Evolutionary conservation across 257 asterid genomes (phyloP), one percentile per base, ranked within the genome.

Genomic region (Rhazya stricta): DNA sequence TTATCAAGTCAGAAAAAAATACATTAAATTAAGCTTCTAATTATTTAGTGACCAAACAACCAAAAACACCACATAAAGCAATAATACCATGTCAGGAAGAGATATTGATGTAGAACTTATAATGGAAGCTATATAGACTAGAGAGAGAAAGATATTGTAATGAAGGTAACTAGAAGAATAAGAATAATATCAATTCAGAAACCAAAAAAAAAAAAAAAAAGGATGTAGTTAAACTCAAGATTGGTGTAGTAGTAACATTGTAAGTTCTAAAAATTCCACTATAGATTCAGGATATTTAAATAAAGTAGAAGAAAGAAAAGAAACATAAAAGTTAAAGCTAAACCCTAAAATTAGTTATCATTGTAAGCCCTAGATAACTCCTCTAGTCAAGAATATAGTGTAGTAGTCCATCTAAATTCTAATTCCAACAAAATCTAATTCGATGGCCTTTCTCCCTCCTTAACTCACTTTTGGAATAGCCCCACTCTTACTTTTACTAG

Each of bases 1-100:
- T 57, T 36, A 56, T 57, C 79, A 43, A 76, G 41, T 65, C 27
- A 75, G 51, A 53, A 66, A 53, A 48, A 34, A n/a, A 3, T 30
- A n/a, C 74, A 39, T 76, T 19, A 32, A 25, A 2, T 50, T 75
- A 65, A 76, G 53, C 30, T 36, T 74, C 19, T 16, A 12, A 65
- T 23, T 29, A 30, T 42, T 11, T 18, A 37, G 16, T 1, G 68
- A 74, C n/a, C 9, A 57, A 15, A 42, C 72, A 74, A 45, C 53
- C 27, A 48, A 21, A 46, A 58, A 19, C 43, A 60, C 63, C 19
- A 39, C 15, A 8, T 11, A 72, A 37, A 74, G 45, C 51, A 74
- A 45, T 16, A 74, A 54, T 27, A 18, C n/a, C 30, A 76, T 43
- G 19, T 27, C 62, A 43, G 48, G 57, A 57, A 72, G 27, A 73